Base-by-base conservation (phyloP, 1,284 basidiomycete species). In the Laetiporus sulphureus region DNA sequence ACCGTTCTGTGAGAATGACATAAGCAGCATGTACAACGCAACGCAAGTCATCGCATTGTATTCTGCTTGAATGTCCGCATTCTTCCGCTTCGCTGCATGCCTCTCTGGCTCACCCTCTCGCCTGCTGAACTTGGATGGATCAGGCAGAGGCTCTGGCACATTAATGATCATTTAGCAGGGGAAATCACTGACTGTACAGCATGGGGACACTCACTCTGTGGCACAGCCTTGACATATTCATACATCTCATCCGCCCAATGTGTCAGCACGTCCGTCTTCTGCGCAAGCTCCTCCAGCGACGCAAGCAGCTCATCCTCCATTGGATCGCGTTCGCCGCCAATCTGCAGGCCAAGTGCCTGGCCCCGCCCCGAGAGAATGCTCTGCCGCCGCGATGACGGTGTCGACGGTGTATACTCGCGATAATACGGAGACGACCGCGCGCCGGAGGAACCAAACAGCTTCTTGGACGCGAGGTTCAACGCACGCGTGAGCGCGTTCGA, bases 171-270 rank as follows among this genome's bases (percentile, higher is more conserved):
- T 35, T 36, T 4, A 37, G 35, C 27, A 37, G 29, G 33, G 18
- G 6, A 30, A 13, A 36, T 12, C 33, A 41, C 18, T 34, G 31
- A 8, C 3, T 18, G 16, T 16, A 13, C 20, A 18, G 16, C 4
- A 21, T 25, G 3, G 19, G 11, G 19, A 4, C 42, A 69, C 84
- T 38, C 50, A 88, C 84, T 88, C 61, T 85, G 79, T 19, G 83
- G 83, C 32, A 85, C 68, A 18, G 78, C 79, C 63, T 79, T 89
- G 35, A 88, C 79, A 62, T 79, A 81, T 41, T 89, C 81, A 48
- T 95, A 85, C 76, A 93, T 90, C 60, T 86, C 80, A 63, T 98
- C 94, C 25, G 90, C 95, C 76, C 94, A 94, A 50, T 90, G 85
- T 40, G 87, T 87, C 41, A 98, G 67, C 27, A 95, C 91, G 49